These are phyloP conservation scores for Macaranga tanarius DNA, from an alignment of 441 rosid species.

Conservation along the genomic window DNA sequence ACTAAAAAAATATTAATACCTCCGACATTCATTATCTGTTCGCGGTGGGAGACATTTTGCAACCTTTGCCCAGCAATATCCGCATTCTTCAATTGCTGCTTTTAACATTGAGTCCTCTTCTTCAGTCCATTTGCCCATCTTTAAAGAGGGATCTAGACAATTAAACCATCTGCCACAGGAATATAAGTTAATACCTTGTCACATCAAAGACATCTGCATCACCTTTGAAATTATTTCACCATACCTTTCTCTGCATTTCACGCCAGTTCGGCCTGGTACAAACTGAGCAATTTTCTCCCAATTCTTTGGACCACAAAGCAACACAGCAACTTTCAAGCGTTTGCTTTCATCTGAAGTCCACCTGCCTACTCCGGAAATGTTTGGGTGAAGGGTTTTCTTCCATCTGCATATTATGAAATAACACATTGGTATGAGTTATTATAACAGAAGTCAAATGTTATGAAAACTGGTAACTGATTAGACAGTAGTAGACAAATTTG, in stretches of 20 bases:
- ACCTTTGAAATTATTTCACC: not conserved
- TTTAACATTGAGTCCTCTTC: slow-evolving; percentile 74
- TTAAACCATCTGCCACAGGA: slow-evolving; percentile 67
- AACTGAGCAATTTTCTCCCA: slow-evolving; percentile 75
- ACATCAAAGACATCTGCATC: slow-evolving; percentile 10
- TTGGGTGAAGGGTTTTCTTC: slow-evolving; percentile 69
- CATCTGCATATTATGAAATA: slow-evolving; percentile 52
- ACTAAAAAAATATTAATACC: slow-evolving; percentile 36
- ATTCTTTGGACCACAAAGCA: slow-evolving; percentile 75
- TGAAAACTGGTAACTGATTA: not conserved
- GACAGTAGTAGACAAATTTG: not conserved
- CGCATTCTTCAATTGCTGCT: slow-evolving; percentile 58
- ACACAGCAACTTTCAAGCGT: slow-evolving; percentile 72
- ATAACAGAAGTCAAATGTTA: not conserved
- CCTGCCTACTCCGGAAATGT: slow-evolving; percentile 49
- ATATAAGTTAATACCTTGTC: slow-evolving; percentile 20
- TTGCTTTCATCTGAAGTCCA: slow-evolving; percentile 74
- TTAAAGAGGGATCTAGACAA: slow-evolving; percentile 71
- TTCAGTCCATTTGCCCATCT: slow-evolving; percentile 59
- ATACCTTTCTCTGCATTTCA: slow-evolving; percentile 86
- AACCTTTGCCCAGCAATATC: slow-evolving; percentile 75
- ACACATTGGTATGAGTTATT: not conserved
- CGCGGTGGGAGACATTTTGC: slow-evolving; percentile 62
- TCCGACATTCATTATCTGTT: slow-evolving; percentile 78
- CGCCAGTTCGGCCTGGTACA: slow-evolving; percentile 75